Evolutionary conservation across 164 flowering plant genomes (phyloP).

Genomic region (Nymphaea thermarum): DNA sequence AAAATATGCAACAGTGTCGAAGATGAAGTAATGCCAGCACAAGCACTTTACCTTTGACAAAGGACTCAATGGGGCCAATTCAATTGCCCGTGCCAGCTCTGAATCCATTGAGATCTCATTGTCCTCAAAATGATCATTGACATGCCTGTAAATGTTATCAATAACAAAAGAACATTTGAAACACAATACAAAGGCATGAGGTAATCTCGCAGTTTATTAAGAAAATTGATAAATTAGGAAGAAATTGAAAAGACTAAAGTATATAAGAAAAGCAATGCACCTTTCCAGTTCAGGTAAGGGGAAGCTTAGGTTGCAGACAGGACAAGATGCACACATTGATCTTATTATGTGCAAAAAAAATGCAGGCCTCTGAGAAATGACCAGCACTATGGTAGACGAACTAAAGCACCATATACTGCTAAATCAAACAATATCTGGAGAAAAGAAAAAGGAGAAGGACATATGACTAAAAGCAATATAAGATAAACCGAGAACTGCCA

Average conservation of each 20-base stretch:
- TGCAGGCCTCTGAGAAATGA: too few species aligned
- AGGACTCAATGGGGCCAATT: neutral
- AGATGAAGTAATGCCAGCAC: conserved; percentile 20
- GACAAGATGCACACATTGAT: conserved; percentile 22
- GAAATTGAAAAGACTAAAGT: neutral
- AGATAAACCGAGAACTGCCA: too few species aligned
- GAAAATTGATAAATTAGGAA: too few species aligned
- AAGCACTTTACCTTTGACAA: conserved; percentile 12
- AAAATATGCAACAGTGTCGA: conserved; percentile 8
- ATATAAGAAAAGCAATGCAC: conserved; percentile 9
- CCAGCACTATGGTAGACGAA: too few species aligned
- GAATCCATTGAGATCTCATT: conserved; percentile 7
- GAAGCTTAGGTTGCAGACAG: conserved; percentile 27
- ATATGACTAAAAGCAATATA: too few species aligned
- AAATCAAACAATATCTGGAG: too few species aligned
- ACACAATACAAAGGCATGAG: too few species aligned
- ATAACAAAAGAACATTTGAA: too few species aligned
- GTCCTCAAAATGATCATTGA: conserved; percentile 6
- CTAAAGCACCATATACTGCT: too few species aligned
- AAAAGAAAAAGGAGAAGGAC: too few species aligned
- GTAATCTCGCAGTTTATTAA: neutral
- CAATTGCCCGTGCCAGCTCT: conserved; percentile 4
- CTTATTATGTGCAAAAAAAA: neutral
- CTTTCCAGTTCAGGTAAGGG: conserved; percentile 30
- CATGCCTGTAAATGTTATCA: conserved; percentile 5